Base-by-base conservation (phyloP, 1,139 yeast genomes). In the Pichia sp. region DNA sequence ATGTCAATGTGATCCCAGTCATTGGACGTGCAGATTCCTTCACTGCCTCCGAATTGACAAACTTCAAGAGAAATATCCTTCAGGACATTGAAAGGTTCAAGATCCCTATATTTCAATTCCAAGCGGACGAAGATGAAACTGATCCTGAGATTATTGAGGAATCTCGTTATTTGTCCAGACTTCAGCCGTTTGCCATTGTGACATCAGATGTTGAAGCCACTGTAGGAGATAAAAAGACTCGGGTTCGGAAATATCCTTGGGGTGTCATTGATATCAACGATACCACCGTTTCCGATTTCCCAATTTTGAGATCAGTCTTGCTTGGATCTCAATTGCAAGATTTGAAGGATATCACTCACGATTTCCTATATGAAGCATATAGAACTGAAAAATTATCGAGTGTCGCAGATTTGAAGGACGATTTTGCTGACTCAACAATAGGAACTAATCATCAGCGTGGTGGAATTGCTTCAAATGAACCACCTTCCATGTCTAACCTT, bases 271-370 rank as follows among this genome's bases (percentile, higher is more conserved):
- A 58, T 40, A 55, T 56, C 29, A 55, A 50, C 49, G 74, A 76
- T 54, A 69, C 76, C 3, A 69, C 64, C 15, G 64, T 65, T 43
- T 76, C 79, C 44, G 87, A 80, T 55, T 80, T 80, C 51, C 67
- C 80, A 11, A 66, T 72, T 37, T 67, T 81, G 55, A 78, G 77
- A 56, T 75, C 79, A 41, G 78, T 79, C 6, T 59, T 81, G 42
- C 66, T 81, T 46, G 84, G 84, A 29, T 80, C 88, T n/a, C 88
- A 81, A 57, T 65, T 81, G 52, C 82, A 80, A 55, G 88, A 81
- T 47, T 71, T 81, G 50, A 80, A 79, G 56, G 86, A 79, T 47
- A 61, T 72, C 33, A 80, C 88, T 6, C 85, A 78, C 51, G 74
- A 74, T 40, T 63, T 68, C 39, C 66, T 80, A 42, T 81, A 81